A percentile compares a stretch with the other conserved stretches of the same genome.
phyloP scores from a whole-genome alignment of 2,329 filamentous ascomycete species.

The Penicillium brasilianum region DNA sequence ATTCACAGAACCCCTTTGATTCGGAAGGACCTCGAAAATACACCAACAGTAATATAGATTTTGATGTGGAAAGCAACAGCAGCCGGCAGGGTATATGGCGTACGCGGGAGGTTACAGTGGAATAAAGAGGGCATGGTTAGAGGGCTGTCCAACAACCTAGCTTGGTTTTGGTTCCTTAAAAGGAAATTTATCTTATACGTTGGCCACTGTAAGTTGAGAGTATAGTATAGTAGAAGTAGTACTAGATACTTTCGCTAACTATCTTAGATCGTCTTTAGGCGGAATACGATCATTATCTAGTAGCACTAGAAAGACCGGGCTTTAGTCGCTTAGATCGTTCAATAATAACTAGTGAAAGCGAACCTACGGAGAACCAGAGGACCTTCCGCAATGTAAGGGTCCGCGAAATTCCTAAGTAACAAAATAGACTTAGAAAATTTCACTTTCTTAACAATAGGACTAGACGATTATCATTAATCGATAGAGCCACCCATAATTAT shows the following conservation, averaged over 20 bases:
- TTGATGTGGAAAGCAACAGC: neutral
- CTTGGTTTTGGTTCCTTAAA: too few relatives aligned
- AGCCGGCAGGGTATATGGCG: neutral
- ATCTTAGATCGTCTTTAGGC: slow-evolving; percentile 35
- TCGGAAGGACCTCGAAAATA: neutral
- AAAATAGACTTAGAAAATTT: neutral
- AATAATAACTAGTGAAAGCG: slow-evolving; percentile 16
- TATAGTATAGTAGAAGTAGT: too few relatives aligned
- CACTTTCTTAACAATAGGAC: neutral
- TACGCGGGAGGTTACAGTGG: neutral
- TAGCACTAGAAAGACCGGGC: slow-evolving; percentile 29
- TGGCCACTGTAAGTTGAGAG: too few relatives aligned
- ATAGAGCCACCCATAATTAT: neutral
- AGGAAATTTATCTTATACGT: too few relatives aligned
- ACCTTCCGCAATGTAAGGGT: neutral
- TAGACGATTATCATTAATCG: neutral
- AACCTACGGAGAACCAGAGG: neutral
- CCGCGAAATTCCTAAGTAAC: neutral
- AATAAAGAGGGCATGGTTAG: neutral
- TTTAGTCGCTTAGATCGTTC: slow-evolving; percentile 36
- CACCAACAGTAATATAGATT: neutral
- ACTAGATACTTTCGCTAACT: too few relatives aligned
- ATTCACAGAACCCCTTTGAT: neutral
- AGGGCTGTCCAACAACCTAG: too few relatives aligned
- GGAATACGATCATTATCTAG: slow-evolving; percentile 34